Conservation (phyloP, 331 rosid species). For the Quercus tomentella region DNA sequence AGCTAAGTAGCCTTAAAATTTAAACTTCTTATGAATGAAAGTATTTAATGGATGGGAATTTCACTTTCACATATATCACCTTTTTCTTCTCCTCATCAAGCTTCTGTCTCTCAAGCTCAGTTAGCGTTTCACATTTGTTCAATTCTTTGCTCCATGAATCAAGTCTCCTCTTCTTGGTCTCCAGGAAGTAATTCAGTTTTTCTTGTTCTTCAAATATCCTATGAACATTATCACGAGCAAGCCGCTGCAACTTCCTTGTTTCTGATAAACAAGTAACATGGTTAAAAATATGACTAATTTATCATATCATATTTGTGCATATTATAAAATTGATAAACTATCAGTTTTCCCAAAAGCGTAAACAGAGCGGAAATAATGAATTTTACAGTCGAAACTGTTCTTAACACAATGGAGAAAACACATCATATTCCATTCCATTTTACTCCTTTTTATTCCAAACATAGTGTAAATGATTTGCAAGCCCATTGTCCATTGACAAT, state of each 20-base stretch:
- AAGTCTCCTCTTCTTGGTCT: constrained; percentile 65
- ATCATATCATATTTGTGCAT: not conserved
- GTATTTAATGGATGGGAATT: not conserved
- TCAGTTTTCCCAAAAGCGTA: no score
- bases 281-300: not conserved
- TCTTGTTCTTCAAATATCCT: constrained; percentile 83
- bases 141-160: constrained; percentile 80
- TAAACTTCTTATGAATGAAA: not conserved
- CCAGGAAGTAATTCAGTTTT: constrained; percentile 62
- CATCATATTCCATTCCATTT: no score
- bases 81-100: constrained; percentile 84
- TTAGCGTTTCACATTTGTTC: constrained; percentile 75
- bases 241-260: constrained; percentile 64
- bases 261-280: constrained; percentile 42
- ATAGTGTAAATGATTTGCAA: no score
- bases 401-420: no score
- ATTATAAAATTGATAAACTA: no score
- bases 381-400: no score
- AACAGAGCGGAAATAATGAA: no score
- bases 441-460: no score
- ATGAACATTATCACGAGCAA: constrained; percentile 53
- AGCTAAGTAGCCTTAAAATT: not conserved
- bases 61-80: constrained; percentile 37
- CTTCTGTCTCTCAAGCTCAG: constrained; percentile 81
- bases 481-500: no score